Evolutionary conservation across 176 grass and related monocot genomes (phyloP).

Genomic region (Musa itinerans): DNA sequence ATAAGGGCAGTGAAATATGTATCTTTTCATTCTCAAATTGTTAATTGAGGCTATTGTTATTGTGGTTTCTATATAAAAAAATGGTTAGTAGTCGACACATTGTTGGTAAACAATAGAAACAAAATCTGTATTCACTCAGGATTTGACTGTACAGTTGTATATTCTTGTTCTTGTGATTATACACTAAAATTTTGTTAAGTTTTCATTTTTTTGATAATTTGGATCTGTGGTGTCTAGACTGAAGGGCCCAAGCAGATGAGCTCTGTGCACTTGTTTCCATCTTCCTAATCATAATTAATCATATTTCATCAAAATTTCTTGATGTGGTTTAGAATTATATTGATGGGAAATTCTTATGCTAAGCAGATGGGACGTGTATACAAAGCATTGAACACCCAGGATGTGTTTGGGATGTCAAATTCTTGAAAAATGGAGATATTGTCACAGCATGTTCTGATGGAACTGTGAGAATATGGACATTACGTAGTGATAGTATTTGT

Average conservation of each 20-base stretch:
- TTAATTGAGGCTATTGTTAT: too few relatives aligned
- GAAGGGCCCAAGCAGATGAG: too few relatives aligned
- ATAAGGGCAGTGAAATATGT: too few relatives aligned
- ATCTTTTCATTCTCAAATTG: too few relatives aligned
- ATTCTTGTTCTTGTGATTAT: too few relatives aligned
- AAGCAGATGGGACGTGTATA: constrained; percentile 75
- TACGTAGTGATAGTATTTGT: constrained; percentile 33
- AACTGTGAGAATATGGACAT: constrained; percentile 68
- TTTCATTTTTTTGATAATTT: too few relatives aligned
- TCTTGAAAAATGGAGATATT: constrained; percentile 85
- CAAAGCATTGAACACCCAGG: constrained; percentile 93
- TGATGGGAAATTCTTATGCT: not conserved
- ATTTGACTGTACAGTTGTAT: not conserved
- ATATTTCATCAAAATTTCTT: not conserved
- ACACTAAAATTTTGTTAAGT: too few relatives aligned
- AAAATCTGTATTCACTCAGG: too few relatives aligned
- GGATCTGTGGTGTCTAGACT: too few relatives aligned
- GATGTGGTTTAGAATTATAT: not conserved
- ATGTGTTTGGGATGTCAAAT: constrained; percentile 90
- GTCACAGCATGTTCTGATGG: constrained; percentile 89
- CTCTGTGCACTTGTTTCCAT: not conserved
- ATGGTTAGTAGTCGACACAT: too few relatives aligned
- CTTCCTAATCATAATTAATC: not conserved
- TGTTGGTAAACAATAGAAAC: too few relatives aligned
- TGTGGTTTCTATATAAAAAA: too few relatives aligned